phyloP scores from a whole-genome alignment of 1,139 yeast genomes.

The Groenewaldozyma sp. region DNA sequence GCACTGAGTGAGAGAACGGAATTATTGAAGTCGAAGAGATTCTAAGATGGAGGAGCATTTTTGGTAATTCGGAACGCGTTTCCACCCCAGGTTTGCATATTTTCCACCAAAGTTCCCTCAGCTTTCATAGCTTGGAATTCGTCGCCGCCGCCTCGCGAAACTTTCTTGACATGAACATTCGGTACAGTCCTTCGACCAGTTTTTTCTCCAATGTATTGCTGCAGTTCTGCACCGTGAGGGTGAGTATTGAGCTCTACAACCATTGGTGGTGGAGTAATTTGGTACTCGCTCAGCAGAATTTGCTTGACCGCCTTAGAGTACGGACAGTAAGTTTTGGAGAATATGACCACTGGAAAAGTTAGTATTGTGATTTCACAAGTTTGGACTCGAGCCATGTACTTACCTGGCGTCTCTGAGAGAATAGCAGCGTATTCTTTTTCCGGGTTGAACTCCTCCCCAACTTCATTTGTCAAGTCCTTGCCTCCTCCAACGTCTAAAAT shows the following conservation, averaged over 20 bases:
- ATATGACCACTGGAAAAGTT: slow-evolving; percentile 27
- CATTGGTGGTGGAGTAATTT: slow-evolving; percentile 59
- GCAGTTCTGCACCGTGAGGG: slow-evolving; percentile 59
- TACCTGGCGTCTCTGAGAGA: slow-evolving; percentile 53
- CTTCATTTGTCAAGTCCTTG: slow-evolving; percentile 24
- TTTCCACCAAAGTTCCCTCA: slow-evolving; percentile 41
- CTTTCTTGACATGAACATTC: slow-evolving; percentile 74
- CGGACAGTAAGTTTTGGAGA: slow-evolving; percentile 47
- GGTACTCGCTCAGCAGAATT: slow-evolving; percentile 53
- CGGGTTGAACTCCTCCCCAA: slow-evolving; percentile 42
- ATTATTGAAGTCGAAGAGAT: too few relatives aligned
- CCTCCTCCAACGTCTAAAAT: slow-evolving; percentile 2
- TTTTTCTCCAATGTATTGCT: slow-evolving; percentile 61
- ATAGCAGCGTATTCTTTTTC: slow-evolving; percentile 52
- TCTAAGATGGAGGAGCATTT: slow-evolving; percentile 6
- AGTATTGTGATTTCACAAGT: not conserved
- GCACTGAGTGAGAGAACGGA: too few relatives aligned
- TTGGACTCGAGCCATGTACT: slow-evolving; percentile 2
- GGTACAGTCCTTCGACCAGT: slow-evolving; percentile 94
- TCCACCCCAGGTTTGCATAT: slow-evolving; percentile 56
- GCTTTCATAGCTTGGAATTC: slow-evolving; percentile 60
- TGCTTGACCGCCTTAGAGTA: slow-evolving; percentile 63
- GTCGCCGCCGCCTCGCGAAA: slow-evolving; percentile 88
- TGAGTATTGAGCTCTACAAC: slow-evolving; percentile 81
- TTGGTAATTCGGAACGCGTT: slow-evolving; percentile 45